Conservation (phyloP, 352 stramenopile species). For the Globisporangium iwayamae region DNA sequence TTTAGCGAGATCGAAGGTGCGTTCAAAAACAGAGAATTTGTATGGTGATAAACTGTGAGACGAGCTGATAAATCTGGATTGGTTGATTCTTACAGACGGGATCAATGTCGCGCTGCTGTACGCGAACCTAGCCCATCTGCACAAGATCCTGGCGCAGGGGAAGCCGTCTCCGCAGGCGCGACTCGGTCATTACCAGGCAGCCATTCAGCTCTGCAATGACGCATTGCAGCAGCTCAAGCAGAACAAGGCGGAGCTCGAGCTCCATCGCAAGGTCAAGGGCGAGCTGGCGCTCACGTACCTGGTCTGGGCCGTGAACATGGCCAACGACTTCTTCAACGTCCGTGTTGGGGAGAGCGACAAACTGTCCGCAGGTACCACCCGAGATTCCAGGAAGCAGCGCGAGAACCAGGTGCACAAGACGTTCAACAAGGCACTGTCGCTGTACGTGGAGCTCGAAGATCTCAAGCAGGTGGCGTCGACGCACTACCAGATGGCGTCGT, state of each 20-base stretch:
- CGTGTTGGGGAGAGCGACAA: not conserved
- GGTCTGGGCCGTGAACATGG: conserved; percentile 72
- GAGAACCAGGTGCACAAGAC: conserved; percentile 52
- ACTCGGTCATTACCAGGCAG: conserved; percentile 50
- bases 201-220: conserved; percentile 63
- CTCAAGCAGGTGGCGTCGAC: conserved; percentile 71
- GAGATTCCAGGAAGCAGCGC: conserved; percentile 22
- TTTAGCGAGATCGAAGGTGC: conserved; percentile 82
- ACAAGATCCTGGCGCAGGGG: conserved; percentile 80
- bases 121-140: conserved; percentile 77
- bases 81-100: conserved; percentile 36
- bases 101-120: conserved; percentile 79
- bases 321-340: conserved; percentile 19
- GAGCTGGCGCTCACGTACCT: conserved; percentile 80
- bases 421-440: conserved; percentile 69
- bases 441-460: conserved; percentile 74
- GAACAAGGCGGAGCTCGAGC: conserved; percentile 53
- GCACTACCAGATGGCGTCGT: conserved; percentile 86
- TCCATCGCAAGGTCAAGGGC: conserved; percentile 73
- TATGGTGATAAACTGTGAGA: not conserved
- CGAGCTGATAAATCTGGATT: not conserved
- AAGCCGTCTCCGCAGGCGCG: conserved; percentile 26
- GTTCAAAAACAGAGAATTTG: not conserved
- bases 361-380: not conserved
- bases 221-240: conserved; percentile 66